A percentile compares a stretch with the other conserved stretches of the same genome.
Evolutionary conservation across 306 rosid genomes (phyloP).

Genomic region (Mimosa pudica): DNA sequence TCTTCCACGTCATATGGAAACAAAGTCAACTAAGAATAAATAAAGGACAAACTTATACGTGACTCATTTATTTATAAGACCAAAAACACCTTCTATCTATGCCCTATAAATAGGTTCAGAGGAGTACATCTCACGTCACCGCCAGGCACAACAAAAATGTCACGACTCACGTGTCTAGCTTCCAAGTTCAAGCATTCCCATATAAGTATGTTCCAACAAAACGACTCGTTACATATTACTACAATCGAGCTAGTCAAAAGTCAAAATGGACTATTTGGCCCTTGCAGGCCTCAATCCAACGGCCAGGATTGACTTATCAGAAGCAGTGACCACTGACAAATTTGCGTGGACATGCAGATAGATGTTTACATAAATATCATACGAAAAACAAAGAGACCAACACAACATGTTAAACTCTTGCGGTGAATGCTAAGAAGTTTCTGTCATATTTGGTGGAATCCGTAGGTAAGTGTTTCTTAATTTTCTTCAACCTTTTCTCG

Average conservation of each 20-base stretch:
- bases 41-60: too few species aligned
- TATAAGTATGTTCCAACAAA: not conserved
- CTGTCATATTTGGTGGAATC: constrained; percentile 13
- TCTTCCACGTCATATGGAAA: too few species aligned
- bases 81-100: too few species aligned
- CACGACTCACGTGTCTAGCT: not conserved
- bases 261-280: not conserved
- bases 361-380: too few species aligned
- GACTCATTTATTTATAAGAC: too few species aligned
- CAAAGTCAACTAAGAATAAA: too few species aligned
- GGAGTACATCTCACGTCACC: constrained; percentile 33
- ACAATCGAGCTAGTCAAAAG: not conserved
- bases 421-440: constrained; percentile 37
- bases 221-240: not conserved
- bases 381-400: not conserved
- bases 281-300: not conserved
- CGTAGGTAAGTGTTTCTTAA: constrained; percentile 36
- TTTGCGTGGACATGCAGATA: constrained; percentile 37
- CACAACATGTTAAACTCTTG: not conserved
- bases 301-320: constrained; percentile 14
- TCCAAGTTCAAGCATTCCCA: not conserved
- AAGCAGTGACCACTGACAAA: constrained; percentile 6
- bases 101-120: not conserved
- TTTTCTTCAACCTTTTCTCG: constrained; percentile 16
- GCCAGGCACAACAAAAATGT: constrained; percentile 1